phyloP scores from a whole-genome alignment of 2,329 filamentous ascomycete species.

The Juglanconis juglandina region DNA sequence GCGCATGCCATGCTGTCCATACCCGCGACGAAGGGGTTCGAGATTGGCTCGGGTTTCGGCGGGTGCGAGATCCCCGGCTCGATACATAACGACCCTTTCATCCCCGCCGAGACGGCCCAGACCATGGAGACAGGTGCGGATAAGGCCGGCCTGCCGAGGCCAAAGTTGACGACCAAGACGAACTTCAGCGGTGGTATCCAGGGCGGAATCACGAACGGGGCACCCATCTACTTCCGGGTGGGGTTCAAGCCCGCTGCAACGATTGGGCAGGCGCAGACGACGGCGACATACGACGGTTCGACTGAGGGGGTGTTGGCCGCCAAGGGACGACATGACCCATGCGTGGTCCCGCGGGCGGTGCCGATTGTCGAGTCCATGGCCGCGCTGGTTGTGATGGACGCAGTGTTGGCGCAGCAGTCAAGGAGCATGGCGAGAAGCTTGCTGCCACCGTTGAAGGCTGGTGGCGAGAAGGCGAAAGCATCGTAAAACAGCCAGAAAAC shows the following conservation, averaged over 20 bases:
- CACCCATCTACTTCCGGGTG: conserved; percentile 89
- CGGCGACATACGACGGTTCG: conserved; percentile 72
- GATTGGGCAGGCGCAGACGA: conserved; percentile 83
- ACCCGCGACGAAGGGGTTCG: conserved; percentile 92
- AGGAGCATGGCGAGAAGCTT: conserved; percentile 45
- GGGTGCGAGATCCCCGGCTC: conserved; percentile 84
- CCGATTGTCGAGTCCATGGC: conserved; percentile 92
- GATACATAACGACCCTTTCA: conserved; percentile 87
- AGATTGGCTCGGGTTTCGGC: conserved; percentile 88
- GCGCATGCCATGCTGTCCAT: conserved; percentile 94
- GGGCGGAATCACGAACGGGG: conserved; percentile 91
- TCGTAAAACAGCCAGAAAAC: conserved; percentile 21
- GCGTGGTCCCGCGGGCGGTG: conserved; percentile 83
- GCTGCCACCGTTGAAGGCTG: conserved; percentile 36
- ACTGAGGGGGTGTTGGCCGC: conserved; percentile 74
- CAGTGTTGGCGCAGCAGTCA: conserved; percentile 76
- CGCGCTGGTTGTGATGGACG: conserved; percentile 81
- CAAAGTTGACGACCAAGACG: conserved; percentile 77
- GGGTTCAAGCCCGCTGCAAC: conserved; percentile 95
- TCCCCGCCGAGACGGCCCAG: conserved; percentile 47
- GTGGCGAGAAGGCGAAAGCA: conserved; percentile 22
- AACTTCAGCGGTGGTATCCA: conserved; percentile 96
- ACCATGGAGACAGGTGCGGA: conserved; percentile 44
- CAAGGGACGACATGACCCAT: conserved; percentile 92
- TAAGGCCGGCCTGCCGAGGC: conserved; percentile 44